Evolutionary conservation across 192 early-diverging fungal species (phyloP), one percentile per base, ranked within the genome.

Genomic region (Podila epicladia): DNA sequence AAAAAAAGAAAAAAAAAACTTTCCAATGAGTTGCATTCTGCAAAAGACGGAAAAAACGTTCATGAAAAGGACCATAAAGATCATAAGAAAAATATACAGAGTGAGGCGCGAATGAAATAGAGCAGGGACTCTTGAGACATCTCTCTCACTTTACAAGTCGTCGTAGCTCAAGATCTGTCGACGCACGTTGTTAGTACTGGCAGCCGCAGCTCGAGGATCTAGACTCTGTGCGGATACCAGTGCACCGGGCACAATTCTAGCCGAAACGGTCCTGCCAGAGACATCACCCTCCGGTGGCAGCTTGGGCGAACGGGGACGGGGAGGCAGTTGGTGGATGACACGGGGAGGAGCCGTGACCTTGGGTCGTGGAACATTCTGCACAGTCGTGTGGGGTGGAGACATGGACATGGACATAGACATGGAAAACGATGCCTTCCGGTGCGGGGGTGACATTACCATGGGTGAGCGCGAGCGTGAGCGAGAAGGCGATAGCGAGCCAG

Each of bases 401-500:
- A 55, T 55, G n/a, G 53, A 55, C 53, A 55, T 55, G 53, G 53
- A 55, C 53, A 55, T 55, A 22, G 53, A 55, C 53, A 26, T 24
- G 53, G 53, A 55, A 22, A 55, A 55, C 8, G 53, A 55, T 24
- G 53, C 1, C 53, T 55, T 55, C 24, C 53, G 53, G 24, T 55
- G 24, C 0, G 53, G 53, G n/a, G 53, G 53, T 9, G 53, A 55
- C 53, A 55, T 55, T 7, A 55, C 53, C 53, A 55, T 55, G n/a
- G 53, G 53, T 7, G 53, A 55, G 53, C 53, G 53, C 53, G 53
- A 55, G 22, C 53, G 53, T 6, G 53, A 55, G 20, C 53, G 53
- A n/a, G 53, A 55, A 26, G 53, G 53, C 24, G 53, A 55, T 2
- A 24, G 53, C 6, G 53, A 55, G 53, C 53, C 53, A 55, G 53